Base-by-base conservation (phyloP, 2,329 filamentous ascomycete genomes). In the Ceratocystiopsis brevicomis region DNA sequence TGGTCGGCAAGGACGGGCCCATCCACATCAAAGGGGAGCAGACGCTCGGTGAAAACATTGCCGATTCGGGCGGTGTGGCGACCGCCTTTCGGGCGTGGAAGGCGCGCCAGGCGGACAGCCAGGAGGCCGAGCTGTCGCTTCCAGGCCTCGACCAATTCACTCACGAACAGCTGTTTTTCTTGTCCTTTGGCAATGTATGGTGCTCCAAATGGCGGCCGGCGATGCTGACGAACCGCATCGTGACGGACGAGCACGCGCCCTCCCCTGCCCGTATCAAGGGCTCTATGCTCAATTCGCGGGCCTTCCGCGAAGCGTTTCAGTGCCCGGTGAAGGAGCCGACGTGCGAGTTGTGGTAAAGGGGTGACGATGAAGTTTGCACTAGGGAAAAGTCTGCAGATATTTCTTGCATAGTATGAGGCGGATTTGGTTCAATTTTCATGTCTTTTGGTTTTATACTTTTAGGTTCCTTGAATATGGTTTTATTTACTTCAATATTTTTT, bases 31-130 rank as follows among this genome's bases (percentile, higher is more conserved):
- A 79, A 46, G 78, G 78, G 11, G 61, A 61, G 19, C 61, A 74
- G 14, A 82, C 78, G 0, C 59, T 81, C 2, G 73, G 71, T 17
- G 79, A 83, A 59, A 82, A 82, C 53, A 77, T 83, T 52, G 77
- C 78, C 1, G 79, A 83, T 55, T 73, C 78, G 1, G 78, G 77
- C 15, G 79, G 78, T 14, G 54, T 83, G 0, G 65, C 68, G 9
- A 71, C 76, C 0, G 65, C 76, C 0, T 82, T 72, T 53, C 62
- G 67, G 19, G 76, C 77, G 0, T 84, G 78, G 78, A 69, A 75
- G 54, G 69, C 68, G 48, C 66, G 67, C 12, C 67, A 37, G 16
- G 3, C 13, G 15, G 18, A 11, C 13, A 6, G 34, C 6, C 3
- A 15, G 4, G 11, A 34, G 33, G 13, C 25, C 16, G 48, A 48